Percentiles rank a stretch among this genome's conserved stretches.
Conservation (phyloP, 2,329 filamentous ascomycete genomes). For the Fusarium albosuccineum region DNA sequence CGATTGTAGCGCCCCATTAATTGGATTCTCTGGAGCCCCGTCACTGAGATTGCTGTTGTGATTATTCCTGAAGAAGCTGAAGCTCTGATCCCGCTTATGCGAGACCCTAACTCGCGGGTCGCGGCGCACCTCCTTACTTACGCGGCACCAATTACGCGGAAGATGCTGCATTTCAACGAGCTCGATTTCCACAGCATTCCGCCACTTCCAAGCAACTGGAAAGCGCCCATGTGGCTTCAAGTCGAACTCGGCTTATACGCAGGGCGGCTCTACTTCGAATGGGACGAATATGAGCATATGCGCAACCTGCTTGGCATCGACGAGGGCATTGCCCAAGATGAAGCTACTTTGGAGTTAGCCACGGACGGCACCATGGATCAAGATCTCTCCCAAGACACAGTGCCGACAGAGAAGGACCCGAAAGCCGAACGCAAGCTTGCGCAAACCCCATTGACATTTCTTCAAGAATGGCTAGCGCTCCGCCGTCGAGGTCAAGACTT, state of each 20-base stretch:
- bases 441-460: conserved; percentile 57
- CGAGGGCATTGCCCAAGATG: conserved; percentile 2
- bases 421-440: conserved; percentile 18
- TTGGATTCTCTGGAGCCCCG: conserved; percentile 70
- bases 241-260: conserved; percentile 71
- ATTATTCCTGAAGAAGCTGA: conserved; percentile 74
- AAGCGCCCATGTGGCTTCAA: conserved; percentile 64
- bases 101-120: conserved; percentile 19
- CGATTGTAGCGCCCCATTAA: conserved; percentile 61
- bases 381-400: not conserved
- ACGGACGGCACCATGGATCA: conserved; percentile 7
- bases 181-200: conserved; percentile 68
- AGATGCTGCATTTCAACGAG: conserved; percentile 70
- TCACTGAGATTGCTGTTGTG: conserved; percentile 63
- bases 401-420: not conserved
- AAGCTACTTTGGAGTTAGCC: not conserved
- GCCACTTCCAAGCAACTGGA: conserved; percentile 57
- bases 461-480: conserved; percentile 69
- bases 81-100: conserved; percentile 60
- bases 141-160: conserved; percentile 60
- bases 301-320: conserved; percentile 50
- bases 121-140: conserved; percentile 63
- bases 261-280: conserved; percentile 71
- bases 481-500: conserved; percentile 69
- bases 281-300: conserved; percentile 58